phyloP scores from a whole-genome alignment of 495 filamentous ascomycete genomes.

The Xylaria longipes region DNA sequence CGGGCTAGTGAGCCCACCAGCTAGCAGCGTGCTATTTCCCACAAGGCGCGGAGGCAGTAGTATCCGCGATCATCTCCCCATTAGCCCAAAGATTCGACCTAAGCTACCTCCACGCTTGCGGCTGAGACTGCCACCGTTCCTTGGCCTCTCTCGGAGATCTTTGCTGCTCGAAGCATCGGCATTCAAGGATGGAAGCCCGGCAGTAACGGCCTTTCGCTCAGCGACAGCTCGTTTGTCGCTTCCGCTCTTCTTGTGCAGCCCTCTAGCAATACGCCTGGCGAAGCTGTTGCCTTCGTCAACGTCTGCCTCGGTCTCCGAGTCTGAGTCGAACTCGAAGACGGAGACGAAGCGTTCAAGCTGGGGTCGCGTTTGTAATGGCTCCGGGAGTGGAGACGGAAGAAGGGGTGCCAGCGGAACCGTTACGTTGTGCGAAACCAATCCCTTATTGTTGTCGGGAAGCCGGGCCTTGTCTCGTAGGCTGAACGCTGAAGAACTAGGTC shows the following conservation, averaged over 20 bases:
- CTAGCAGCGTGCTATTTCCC: background rate
- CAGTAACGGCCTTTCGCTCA: constrained; percentile 23
- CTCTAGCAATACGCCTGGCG: constrained; percentile 38
- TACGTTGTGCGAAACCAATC: constrained; percentile 14
- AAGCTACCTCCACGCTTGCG: constrained; percentile 41
- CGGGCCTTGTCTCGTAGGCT: constrained; percentile 30
- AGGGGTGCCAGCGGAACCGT: constrained; percentile 26
- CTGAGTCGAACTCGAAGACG: constrained; percentile 41
- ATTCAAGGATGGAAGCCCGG: background rate
- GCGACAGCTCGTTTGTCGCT: constrained; percentile 33
- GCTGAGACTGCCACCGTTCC: constrained; percentile 17
- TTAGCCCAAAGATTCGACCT: constrained; percentile 37
- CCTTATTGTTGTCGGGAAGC: background rate
- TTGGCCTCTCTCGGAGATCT: constrained; percentile 19
- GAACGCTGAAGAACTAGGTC: constrained; percentile 32
- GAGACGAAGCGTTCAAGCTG: constrained; percentile 35
- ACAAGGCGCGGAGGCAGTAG: background rate
- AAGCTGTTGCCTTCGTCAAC: constrained; percentile 30
- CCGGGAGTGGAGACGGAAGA: constrained; percentile 17
- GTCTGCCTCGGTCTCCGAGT: constrained; percentile 32
- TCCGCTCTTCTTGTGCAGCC: constrained; percentile 41
- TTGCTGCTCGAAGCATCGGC: constrained; percentile 25
- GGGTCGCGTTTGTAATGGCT: constrained; percentile 21
- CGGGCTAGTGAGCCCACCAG: background rate
- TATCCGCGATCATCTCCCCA: constrained; percentile 20